These are phyloP conservation scores for Samsoniella hepiali DNA, from an alignment of 2,329 filamentous ascomycete species.

Conservation along the genomic window DNA sequence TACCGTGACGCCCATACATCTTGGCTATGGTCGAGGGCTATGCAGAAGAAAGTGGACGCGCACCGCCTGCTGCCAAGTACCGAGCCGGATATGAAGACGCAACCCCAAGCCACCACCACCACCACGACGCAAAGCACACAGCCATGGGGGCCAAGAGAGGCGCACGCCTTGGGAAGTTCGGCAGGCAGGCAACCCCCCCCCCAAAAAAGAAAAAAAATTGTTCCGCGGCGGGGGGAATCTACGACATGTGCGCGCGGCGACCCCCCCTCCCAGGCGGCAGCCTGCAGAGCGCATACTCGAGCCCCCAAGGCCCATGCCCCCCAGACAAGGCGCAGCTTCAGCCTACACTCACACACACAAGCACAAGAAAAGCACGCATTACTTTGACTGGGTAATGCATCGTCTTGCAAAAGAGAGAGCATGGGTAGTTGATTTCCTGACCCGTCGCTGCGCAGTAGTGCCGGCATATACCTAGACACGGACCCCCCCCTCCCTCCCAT, in stretches of 20 bases:
- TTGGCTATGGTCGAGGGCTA: conserved; percentile 2
- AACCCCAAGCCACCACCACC: background rate
- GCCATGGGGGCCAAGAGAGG: conserved; percentile 1
- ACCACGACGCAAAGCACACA: conserved; percentile 1
- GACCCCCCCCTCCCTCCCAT: background rate
- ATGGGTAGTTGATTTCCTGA: too few species aligned
- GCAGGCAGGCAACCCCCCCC: too few species aligned
- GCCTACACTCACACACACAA: too few species aligned
- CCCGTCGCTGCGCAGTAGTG: too few species aligned
- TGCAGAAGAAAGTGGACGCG: background rate
- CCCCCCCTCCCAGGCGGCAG: background rate
- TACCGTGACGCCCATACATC: background rate
- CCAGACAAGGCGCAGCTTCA: too few species aligned
- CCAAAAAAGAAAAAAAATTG: background rate
- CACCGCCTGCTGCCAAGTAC: conserved; percentile 5
- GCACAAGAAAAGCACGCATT: too few species aligned
- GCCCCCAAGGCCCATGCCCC: background rate
- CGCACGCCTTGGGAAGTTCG: background rate
- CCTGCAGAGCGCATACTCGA: background rate
- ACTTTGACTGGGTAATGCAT: too few species aligned
- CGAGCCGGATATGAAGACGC: background rate
- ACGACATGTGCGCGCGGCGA: background rate
- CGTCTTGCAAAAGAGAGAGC: too few species aligned
- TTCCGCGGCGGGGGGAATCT: background rate
- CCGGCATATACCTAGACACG: too few species aligned